Evolutionary conservation across 768 basidiomycete genomes (phyloP), one percentile per base, ranked within the genome.

Genomic region (Paxillus ammoniavirescens): DNA sequence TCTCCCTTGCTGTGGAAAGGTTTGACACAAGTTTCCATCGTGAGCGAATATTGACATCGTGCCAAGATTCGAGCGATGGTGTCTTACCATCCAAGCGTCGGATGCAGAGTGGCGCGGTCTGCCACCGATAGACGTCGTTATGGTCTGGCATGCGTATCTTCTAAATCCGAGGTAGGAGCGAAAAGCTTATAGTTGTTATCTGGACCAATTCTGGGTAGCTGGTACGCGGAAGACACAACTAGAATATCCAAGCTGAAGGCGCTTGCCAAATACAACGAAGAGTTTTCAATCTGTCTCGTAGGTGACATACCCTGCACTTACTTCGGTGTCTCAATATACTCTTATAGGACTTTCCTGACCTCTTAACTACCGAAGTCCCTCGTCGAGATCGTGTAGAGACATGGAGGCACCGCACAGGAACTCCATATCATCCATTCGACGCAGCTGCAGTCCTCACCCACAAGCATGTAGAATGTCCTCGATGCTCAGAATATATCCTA

Each of bases 61-160:
- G 31, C 31, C 31, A 31, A 71, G 70, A 37, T 71, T 71, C 55
- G 55, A 68, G 15, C 58, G 63, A 5, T 71, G 70, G 70, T 58
- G 57, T 28, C 15, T 44, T n/a, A 40, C 35, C 14, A 55, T 58
- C 15, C 14, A 44, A 28, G 28, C 21, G 53, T 31, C 40, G 14
- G 42, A 58, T 42, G 8, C 7, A 6, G 48, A 36, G 8, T 51
- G 53, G 41, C 53, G 46, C 17, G 21, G 21, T 1, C 18, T 63
- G 10, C 70, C 70, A 4, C 70, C 70, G n/a, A 50, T 71, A 18
- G 70, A 71, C 38, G 70, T 71, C 12, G 60, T 60, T 37, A 68
- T 71, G 68, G 68, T 71, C 14, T 68, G 70, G 62, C 70, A 71
- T 28, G 62, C 68, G 4, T 70, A 71, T 56, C 47, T 65, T 23